These are phyloP conservation scores for Boletus rufocinnamomeus DNA, from an alignment of 768 basidiomycete genomes.

Conservation along the genomic window DNA sequence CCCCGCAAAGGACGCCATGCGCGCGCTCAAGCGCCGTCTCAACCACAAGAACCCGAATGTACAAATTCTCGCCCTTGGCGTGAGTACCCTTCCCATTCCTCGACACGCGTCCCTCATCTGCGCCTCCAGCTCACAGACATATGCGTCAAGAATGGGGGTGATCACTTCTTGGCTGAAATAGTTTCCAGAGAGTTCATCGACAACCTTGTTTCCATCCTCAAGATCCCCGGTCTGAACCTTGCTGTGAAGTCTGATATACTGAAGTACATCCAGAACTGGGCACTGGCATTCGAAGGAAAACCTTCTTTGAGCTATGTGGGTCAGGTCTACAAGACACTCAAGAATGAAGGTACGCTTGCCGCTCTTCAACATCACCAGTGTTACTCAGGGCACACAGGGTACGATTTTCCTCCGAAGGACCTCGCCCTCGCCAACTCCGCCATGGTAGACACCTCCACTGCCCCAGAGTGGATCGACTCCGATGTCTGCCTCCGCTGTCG, in stretches of 20 bases:
- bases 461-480: slow-evolving; percentile 97
- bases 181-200: slow-evolving; percentile 92
- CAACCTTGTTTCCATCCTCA: slow-evolving; percentile 87
- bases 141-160: slow-evolving; percentile 97
- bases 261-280: slow-evolving; percentile 90
- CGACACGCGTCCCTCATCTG: slow-evolving; percentile 4
- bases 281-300: slow-evolving; percentile 85
- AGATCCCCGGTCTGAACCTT: slow-evolving; percentile 70
- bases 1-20: slow-evolving; percentile 84
- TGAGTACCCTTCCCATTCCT: slow-evolving; percentile 44
- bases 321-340: slow-evolving; percentile 77
- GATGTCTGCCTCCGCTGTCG: slow-evolving; percentile 94
- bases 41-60: slow-evolving; percentile 97
- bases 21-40: slow-evolving; percentile 81
- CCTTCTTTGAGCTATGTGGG: slow-evolving; percentile 69
- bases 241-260: slow-evolving; percentile 83
- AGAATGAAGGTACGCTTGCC: slow-evolving; percentile 63
- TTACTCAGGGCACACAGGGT: slow-evolving; percentile 48
- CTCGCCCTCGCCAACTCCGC: slow-evolving; percentile 66
- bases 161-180: slow-evolving; percentile 82
- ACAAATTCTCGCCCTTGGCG: slow-evolving; percentile 81
- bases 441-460: slow-evolving; percentile 88
- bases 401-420: slow-evolving; percentile 82
- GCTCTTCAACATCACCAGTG: not conserved
- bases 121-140: slow-evolving; percentile 73